Evolutionary conservation across 148 eudicot genomes (phyloP).

Genomic region (Polygonum maritimum): DNA sequence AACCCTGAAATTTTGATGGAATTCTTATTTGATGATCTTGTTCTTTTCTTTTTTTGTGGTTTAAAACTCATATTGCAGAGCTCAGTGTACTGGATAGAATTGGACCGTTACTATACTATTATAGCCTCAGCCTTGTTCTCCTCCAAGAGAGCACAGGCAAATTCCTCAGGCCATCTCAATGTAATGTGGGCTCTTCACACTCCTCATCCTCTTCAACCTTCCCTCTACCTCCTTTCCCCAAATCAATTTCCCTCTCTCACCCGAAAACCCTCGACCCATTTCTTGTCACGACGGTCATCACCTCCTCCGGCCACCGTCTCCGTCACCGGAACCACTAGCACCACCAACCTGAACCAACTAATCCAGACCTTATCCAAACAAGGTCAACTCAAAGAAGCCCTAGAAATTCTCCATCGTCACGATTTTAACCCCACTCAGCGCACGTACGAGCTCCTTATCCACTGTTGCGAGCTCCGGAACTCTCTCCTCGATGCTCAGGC

Average conservation of each 20-base stretch:
- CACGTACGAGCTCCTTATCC: conserved; percentile 74
- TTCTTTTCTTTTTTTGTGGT: no score
- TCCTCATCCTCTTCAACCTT: conserved; percentile 32
- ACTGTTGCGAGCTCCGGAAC: conserved; percentile 32
- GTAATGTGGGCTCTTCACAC: conserved; percentile 54
- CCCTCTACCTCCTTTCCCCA: conserved; percentile 12
- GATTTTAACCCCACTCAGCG: conserved; percentile 64
- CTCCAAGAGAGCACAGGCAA: not conserved
- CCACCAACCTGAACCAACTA: conserved; percentile 31
- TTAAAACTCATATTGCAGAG: no score
- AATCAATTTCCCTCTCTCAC: conserved; percentile 9
- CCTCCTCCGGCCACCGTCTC: conserved; percentile 17
- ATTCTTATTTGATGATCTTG: no score
- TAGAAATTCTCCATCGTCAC: conserved; percentile 37
- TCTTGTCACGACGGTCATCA: conserved; percentile 11
- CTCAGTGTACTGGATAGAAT: no score
- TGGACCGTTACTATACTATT: no score
- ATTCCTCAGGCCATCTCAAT: conserved; percentile 1
- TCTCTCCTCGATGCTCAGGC: conserved; percentile 44
- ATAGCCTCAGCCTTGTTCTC: not conserved
- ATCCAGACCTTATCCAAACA: conserved; percentile 61
- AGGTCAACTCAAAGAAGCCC: conserved; percentile 60
- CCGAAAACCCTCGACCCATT: conserved; percentile 10
- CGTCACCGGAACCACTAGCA: conserved; percentile 16
- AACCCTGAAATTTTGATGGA: no score